phyloP scores from a whole-genome alignment of 257 asterid species.

The Paraleonurus japonicus region DNA sequence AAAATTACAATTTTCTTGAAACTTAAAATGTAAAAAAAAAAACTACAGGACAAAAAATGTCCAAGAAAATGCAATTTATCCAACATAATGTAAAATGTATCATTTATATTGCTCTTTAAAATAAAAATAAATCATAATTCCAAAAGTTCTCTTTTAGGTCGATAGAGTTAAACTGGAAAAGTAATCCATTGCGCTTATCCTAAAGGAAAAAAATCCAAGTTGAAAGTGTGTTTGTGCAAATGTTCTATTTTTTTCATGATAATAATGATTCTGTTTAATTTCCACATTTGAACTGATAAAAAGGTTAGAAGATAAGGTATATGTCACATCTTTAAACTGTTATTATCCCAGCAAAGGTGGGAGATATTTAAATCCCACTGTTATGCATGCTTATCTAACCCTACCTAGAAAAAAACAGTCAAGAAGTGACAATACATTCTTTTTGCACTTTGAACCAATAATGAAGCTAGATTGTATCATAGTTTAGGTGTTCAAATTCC shows the following conservation, averaged over 20 bases:
- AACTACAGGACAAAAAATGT: no score
- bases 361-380: neutral
- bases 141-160: neutral
- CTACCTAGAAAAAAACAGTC: slow-evolving; percentile 1
- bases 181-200: neutral
- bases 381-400: slow-evolving; percentile 31
- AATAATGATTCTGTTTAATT: slow-evolving; percentile 23
- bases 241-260: slow-evolving; percentile 8
- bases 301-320: slow-evolving; percentile 29
- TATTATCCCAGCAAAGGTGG: neutral
- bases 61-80: no score
- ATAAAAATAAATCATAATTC: neutral
- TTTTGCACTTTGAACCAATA: slow-evolving; percentile 19
- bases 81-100: neutral
- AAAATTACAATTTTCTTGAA: no score
- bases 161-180: neutral
- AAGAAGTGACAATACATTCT: neutral
- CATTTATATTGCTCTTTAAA: neutral
- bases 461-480: neutral
- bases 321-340: slow-evolving; percentile 24
- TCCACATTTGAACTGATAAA: slow-evolving; percentile 17
- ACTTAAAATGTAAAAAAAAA: no score
- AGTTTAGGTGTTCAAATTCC: neutral
- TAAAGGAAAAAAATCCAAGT: neutral
- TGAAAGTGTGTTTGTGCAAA: neutral